A percentile compares a stretch with the other conserved stretches of the same genome.
These are phyloP conservation scores for Leucosporidium scottii DNA, from an alignment of 768 basidiomycete species.

Conservation along the genomic window DNA sequence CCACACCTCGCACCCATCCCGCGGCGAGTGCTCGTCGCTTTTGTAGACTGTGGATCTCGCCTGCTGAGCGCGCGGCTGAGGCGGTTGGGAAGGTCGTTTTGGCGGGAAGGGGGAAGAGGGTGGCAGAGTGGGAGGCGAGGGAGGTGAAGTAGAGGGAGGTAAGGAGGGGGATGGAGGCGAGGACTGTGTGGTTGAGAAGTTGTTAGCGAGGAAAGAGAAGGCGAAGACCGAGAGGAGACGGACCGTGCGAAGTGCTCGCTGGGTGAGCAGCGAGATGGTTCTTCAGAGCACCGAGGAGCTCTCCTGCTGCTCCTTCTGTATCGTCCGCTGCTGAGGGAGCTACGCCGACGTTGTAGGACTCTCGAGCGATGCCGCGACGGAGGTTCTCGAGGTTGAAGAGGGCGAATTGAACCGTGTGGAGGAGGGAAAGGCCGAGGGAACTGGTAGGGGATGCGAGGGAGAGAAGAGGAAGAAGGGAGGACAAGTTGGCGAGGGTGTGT, in stretches of 20 bases:
- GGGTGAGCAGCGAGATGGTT: conserved; percentile 5
- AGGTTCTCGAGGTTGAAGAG: conserved; percentile 35
- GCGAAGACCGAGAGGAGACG: background rate
- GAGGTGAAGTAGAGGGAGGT: conserved; percentile 16
- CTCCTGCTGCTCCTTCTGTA: background rate
- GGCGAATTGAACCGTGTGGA: conserved; percentile 19
- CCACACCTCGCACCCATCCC: conserved; percentile 11
- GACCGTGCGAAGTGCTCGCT: background rate
- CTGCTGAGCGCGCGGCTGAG: conserved; percentile 24
- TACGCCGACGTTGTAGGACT: conserved; percentile 13
- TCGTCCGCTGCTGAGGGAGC: conserved; percentile 5
- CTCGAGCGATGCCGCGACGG: conserved; percentile 27
- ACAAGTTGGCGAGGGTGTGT: conserved; percentile 24
- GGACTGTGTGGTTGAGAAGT: background rate
- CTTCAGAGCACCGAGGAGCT: conserved; percentile 17
- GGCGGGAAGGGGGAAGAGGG: conserved; percentile 29
- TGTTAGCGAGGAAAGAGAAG: background rate
- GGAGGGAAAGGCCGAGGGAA: conserved; percentile 4
- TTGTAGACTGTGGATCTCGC: conserved; percentile 21
- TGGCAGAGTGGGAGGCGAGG: conserved; percentile 9
- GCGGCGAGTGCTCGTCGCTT: conserved; percentile 26
- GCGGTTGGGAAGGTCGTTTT: conserved; percentile 27
- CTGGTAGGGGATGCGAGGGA: background rate
- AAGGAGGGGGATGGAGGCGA: conserved; percentile 7
- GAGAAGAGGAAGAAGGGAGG: conserved; percentile 23